Percentiles rank a stretch among this genome's conserved stretches.
phyloP scores from a whole-genome alignment of 805 yeast genomes.

The Sungouiozyma intestinalis region DNA sequence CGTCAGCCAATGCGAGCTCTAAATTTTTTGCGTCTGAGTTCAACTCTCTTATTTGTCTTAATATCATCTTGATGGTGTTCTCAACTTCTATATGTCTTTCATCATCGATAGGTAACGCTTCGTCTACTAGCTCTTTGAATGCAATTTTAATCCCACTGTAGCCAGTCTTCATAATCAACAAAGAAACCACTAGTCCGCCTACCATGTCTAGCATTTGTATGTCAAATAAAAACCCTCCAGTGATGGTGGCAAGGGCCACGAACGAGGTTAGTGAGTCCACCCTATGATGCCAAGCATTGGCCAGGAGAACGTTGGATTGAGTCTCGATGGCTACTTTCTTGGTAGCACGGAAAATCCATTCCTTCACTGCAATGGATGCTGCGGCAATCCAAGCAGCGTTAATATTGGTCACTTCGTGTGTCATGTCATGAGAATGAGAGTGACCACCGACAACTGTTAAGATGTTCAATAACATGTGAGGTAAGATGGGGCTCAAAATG shows the following conservation, averaged over 20 bases:
- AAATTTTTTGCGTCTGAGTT: slow-evolving; percentile 28
- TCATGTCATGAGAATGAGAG: slow-evolving; percentile 30
- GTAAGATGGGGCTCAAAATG: slow-evolving; percentile 55
- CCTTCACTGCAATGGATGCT: slow-evolving; percentile 75
- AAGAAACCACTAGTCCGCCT: slow-evolving; percentile 80
- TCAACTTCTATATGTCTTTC: slow-evolving; percentile 36
- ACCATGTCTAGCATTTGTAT: slow-evolving; percentile 80
- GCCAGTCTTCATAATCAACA: slow-evolving; percentile 74
- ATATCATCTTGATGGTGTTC: slow-evolving; percentile 27
- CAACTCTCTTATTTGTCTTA: slow-evolving; percentile 25
- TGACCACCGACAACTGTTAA: slow-evolving; percentile 15
- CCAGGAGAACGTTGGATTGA: slow-evolving; percentile 78
- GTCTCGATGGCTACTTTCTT: slow-evolving; percentile 62
- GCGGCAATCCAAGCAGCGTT: slow-evolving; percentile 94
- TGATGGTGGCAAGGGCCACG: slow-evolving; percentile 78
- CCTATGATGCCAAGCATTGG: slow-evolving; percentile 97
- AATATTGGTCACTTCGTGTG: slow-evolving; percentile 43
- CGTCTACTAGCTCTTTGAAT: slow-evolving; percentile 65
- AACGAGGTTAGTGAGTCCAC: slow-evolving; percentile 84
- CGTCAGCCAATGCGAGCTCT: slow-evolving; percentile 22
- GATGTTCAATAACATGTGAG: slow-evolving; percentile 47
- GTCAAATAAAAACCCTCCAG: slow-evolving; percentile 67
- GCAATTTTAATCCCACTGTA: slow-evolving; percentile 57
- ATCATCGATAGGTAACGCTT: slow-evolving; percentile 42
- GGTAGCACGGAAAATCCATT: slow-evolving; percentile 77